Conservation (phyloP, 176 grass and related monocot genomes). For the Rhipidocladum racemiflorum region DNA sequence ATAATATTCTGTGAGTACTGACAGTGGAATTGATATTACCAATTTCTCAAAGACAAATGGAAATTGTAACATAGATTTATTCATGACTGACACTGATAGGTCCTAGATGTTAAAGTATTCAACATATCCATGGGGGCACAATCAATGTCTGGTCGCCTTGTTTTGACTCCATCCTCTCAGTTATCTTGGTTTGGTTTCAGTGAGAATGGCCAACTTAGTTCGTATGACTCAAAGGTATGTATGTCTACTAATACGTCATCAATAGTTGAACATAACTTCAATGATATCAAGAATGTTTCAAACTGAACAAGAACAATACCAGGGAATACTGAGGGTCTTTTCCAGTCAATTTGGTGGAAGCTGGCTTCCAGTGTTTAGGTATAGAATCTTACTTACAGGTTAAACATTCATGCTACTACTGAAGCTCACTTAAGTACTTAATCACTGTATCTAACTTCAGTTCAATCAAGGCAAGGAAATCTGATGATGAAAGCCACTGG, state of each 20-base stretch:
- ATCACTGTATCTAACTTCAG: conserved; percentile 44
- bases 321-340: conserved; percentile 87
- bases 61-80: conserved; percentile 1
- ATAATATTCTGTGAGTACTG: not conserved
- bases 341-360: conserved; percentile 64
- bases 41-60: conserved; percentile 10
- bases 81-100: conserved; percentile 37
- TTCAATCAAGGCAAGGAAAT: conserved; percentile 69
- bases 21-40: not conserved
- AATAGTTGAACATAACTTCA: conserved; percentile 20
- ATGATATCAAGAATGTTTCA: conserved; percentile 7
- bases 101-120: conserved; percentile 82
- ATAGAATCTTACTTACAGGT: conserved; percentile 17
- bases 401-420: conserved; percentile 13
- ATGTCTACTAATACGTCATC: not conserved
- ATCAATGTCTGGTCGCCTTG: conserved; percentile 45
- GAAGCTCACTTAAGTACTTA: conserved; percentile 28
- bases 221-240: conserved; percentile 82
- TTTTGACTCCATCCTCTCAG: conserved; percentile 63
- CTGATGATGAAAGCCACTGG: conserved; percentile 87
- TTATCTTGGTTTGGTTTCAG: conserved; percentile 96
- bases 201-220: conserved; percentile 83
- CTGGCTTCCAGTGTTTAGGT: conserved; percentile 98
- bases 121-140: conserved; percentile 51
- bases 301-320: conserved; percentile 12